Evolutionary conservation across 495 filamentous ascomycete species (phyloP), one percentile per base, ranked within the genome.

Genomic region (Parmelia sp.): DNA sequence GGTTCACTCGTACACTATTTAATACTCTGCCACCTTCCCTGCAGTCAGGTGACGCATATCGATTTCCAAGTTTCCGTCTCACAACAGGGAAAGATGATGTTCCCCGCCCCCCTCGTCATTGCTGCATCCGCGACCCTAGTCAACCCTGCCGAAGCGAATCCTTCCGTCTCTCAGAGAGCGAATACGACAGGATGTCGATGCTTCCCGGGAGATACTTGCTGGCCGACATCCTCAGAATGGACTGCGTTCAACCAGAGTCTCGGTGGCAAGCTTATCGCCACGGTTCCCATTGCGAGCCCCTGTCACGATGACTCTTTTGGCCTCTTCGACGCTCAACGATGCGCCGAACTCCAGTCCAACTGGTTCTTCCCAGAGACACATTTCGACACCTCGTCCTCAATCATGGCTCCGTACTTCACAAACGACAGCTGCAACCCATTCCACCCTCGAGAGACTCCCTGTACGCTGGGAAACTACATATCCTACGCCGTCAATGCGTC

Each of bases 351-450:
- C 15, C 69, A 65, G 56, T 27, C 53, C 15, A 60, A 49, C 55
- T 77, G 74, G 73, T 31, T 25, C 12, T 42, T 61, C 36, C 69
- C 75, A 0, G 57, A 67, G 40, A 37, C 55, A 10, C 64, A 75
- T 57, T 64, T 36, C 49, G 49, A 63, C 7, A 63, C 71, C 0
- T 71, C 74, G 7, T 72, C 74, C 0, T 80, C 73, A 2, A 65
- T 83, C 57, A 79, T 81, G 74, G 71, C 74, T 0, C 74, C 77
- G 7, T 80, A 69, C 66, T 82, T 74, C 59, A 60, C 74, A 37
- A 83, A 82, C 67, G 68, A 74, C n/a, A 77, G 74, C 51, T 85
- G 83, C 68, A 71, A 78, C 65, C 80, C 82, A 0, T 83, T 80
- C 37, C 64, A 71, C 4, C 69, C 78, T 27, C 72, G 71, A 2